Conservation (phyloP, 306 rosid genomes). For the Sesbania bispinosa region DNA sequence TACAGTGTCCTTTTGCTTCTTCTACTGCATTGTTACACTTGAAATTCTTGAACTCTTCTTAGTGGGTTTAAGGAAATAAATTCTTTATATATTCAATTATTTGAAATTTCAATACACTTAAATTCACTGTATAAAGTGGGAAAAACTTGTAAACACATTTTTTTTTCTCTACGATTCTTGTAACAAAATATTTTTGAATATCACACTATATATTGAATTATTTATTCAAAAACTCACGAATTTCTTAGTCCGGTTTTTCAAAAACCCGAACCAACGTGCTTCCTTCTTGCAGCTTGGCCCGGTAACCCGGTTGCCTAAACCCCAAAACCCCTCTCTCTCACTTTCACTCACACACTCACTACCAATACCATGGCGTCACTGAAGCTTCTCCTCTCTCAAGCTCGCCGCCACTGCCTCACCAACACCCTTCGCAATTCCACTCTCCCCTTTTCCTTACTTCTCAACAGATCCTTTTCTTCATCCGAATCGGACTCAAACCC, state of each 20-base stretch:
- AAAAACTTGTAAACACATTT: too few relatives aligned
- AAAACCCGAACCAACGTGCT: neutral
- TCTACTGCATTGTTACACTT: too few relatives aligned
- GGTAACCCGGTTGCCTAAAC: neutral
- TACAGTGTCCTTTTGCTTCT: too few relatives aligned
- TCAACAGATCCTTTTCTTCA: conserved; percentile 44
- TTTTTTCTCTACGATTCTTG: too few relatives aligned
- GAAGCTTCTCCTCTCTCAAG: conserved; percentile 64
- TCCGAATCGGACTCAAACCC: conserved; percentile 40
- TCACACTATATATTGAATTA: too few relatives aligned
- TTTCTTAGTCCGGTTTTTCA: neutral
- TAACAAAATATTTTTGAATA: too few relatives aligned
- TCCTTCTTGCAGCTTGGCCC: neutral
- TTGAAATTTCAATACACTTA: too few relatives aligned
- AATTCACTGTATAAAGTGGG: too few relatives aligned
- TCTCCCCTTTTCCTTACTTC: conserved; percentile 32
- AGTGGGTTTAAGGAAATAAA: too few relatives aligned
- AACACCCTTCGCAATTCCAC: conserved; percentile 26
- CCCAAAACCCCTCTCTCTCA: conserved; percentile 32
- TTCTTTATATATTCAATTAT: too few relatives aligned
- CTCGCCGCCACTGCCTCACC: conserved; percentile 65
- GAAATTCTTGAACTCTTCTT: too few relatives aligned
- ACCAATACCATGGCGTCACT: conserved; percentile 51
- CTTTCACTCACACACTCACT: neutral
- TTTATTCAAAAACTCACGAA: neutral